These are phyloP conservation scores for Podaxis sp. DNA, from an alignment of 768 basidiomycete species.

Conservation along the genomic window DNA sequence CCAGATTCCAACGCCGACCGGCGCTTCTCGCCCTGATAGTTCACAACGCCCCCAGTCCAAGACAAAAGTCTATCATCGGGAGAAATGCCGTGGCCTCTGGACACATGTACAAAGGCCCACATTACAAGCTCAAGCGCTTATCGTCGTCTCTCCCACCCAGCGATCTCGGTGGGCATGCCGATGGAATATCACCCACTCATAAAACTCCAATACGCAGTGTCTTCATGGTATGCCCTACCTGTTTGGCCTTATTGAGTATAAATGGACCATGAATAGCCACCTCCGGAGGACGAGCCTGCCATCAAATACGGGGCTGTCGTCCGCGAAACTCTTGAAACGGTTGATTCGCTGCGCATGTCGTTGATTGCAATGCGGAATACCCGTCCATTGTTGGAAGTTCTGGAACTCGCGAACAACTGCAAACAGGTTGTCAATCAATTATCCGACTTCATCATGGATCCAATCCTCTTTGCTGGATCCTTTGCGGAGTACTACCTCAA, in stretches of 20 bases:
- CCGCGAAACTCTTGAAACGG: neutral
- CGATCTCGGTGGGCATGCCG: neutral
- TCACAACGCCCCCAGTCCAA: neutral
- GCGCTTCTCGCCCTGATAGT: neutral
- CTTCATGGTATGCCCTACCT: neutral
- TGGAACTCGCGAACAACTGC: conserved; percentile 4
- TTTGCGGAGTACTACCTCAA: conserved; percentile 8
- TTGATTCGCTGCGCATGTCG: conserved; percentile 1
- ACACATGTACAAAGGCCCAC: conserved; percentile 1
- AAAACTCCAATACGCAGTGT: neutral
- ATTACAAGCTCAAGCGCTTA: conserved; percentile 6
- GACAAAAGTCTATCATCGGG: neutral
- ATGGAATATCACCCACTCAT: neutral
- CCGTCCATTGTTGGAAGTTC: neutral
- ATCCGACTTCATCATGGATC: neutral
- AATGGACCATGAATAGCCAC: neutral
- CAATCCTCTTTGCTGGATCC: conserved; percentile 2
- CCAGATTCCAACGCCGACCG: neutral
- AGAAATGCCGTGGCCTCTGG: neutral
- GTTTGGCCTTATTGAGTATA: neutral
- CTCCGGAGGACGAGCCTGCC: neutral
- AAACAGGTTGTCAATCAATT: neutral
- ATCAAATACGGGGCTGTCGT: neutral
- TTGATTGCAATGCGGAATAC: conserved; percentile 3
- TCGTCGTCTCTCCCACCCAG: neutral